These are phyloP conservation scores for Anisodus tanguticus DNA, from an alignment of 257 asterid species.

Conservation along the genomic window DNA sequence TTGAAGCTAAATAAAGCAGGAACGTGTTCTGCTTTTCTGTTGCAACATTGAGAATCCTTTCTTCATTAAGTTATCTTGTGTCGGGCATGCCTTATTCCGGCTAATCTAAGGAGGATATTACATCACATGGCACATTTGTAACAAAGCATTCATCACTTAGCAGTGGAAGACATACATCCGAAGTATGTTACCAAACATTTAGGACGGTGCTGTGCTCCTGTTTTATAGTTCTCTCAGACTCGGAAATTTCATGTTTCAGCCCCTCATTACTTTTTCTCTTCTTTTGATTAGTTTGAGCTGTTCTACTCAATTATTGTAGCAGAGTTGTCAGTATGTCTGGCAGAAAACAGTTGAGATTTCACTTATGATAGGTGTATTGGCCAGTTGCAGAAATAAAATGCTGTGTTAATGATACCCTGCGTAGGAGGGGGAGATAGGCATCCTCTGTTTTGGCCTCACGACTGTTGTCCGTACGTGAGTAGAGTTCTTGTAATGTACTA, in stretches of 20 bases:
- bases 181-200: neutral
- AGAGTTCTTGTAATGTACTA: neutral
- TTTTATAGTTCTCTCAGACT: neutral
- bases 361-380: neutral
- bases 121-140: no score
- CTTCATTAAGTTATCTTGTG: no score
- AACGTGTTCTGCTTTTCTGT: no score
- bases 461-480: neutral
- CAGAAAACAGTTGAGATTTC: slow-evolving; percentile 2
- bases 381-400: neutral
- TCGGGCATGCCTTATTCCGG: no score
- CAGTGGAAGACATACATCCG: no score
- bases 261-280: neutral
- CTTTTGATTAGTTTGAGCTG: slow-evolving; percentile 1
- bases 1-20: no score
- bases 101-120: no score
- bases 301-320: neutral
- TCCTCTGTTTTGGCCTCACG: neutral
- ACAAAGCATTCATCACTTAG: no score
- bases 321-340: no score
- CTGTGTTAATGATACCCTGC: neutral
- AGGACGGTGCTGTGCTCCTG: neutral
- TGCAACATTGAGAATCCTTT: no score
- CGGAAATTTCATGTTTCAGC: neutral
- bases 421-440: neutral